Evolutionary conservation across 306 rosid species (phyloP), one percentile per base, ranked within the genome.

Genomic region (Gastrolobium villosum): DNA sequence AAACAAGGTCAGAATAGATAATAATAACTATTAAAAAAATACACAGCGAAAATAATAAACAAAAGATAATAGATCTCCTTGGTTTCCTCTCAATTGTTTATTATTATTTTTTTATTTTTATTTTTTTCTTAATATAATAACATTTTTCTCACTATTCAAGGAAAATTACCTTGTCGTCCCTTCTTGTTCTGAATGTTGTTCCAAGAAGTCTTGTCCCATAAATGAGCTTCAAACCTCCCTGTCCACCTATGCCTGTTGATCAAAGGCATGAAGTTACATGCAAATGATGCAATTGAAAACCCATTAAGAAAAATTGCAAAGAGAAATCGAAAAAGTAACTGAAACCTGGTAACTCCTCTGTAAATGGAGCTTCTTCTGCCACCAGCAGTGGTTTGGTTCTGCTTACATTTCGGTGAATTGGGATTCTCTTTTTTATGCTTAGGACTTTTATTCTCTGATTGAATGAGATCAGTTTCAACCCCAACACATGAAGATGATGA

Each of bases 191-290:
- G 98, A 79, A 90, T 70, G 77, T 28, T 89, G 76, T 96, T 96
- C 99, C 98, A 93, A 3, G 90, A 88, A 61, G 80, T 87, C 87
- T 96, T 96, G 68, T 96, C 99, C 99, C 99, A 96, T 10, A 95
- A 90, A 63, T 95, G 98, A 72, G 99, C 99, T 87, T 95, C 99
- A 80, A 83, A 96, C 80, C 98, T 88, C 26, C 99, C 99, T 4
- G 99, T 96, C 99, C 98, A 93, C 71, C 98, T 84, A 81, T 96
- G 99, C 89, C 99, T 95, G 48, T 65, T 75, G 7, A 74, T 71
- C 61, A 68, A 80, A 55, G 31, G 59, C 3, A 41, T 64, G 56
- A 7, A 55, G 28, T 45, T 6, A 78, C 96, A 89, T 89, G 94
- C 94, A 93, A 85, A 70, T 68, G 61, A 70, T 68, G 61, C 52